Conservation (phyloP, 179 eudicot genomes). For the Silene coronaria region DNA sequence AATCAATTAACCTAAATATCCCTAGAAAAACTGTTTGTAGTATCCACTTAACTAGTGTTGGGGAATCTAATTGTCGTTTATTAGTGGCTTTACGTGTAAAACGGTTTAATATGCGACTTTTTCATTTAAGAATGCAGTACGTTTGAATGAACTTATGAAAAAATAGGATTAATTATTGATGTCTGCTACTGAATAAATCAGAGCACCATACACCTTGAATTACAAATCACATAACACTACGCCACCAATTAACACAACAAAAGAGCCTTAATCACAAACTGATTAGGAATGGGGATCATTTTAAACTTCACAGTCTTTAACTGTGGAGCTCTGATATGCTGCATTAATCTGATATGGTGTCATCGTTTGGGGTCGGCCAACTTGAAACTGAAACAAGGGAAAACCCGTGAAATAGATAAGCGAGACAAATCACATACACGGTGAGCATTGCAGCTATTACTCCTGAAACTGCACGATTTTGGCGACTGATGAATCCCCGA, state of each 20-base stretch:
- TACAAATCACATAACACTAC: not conserved
- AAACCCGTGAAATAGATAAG: not conserved
- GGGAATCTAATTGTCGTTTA: no score
- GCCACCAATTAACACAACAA: not conserved
- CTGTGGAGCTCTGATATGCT: no score
- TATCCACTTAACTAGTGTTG: no score
- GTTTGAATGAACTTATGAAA: not conserved
- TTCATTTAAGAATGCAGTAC: not conserved
- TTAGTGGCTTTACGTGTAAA: no score
- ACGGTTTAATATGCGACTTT: no score
- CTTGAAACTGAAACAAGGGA: not conserved
- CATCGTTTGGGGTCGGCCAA: not conserved
- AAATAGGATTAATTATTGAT: not conserved
- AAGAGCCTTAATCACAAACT: no score
- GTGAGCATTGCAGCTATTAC: conserved; percentile 20
- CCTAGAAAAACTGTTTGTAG: no score
- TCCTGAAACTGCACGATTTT: conserved; percentile 43
- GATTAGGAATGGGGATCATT: no score
- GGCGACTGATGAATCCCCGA: conserved; percentile 45
- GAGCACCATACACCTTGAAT: no score
- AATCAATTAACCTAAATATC: no score
- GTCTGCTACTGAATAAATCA: no score
- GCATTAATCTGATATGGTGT: not conserved
- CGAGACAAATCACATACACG: not conserved
- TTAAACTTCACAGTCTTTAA: no score